A percentile compares a stretch with the other conserved stretches of the same genome.
Conservation (phyloP, 306 rosid genomes). For the Trichosanthes truncata region DNA sequence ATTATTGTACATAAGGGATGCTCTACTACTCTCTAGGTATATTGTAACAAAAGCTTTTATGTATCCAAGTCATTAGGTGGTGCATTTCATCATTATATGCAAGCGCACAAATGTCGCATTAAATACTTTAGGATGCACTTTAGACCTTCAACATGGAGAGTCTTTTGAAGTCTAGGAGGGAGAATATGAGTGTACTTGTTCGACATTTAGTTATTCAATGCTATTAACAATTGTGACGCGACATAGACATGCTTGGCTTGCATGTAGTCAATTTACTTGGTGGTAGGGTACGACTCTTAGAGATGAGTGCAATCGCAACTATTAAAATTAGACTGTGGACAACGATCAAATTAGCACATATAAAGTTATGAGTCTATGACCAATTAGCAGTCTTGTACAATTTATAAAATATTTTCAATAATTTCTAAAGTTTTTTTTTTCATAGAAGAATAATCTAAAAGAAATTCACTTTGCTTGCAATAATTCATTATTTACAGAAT, state of each 20-base stretch:
- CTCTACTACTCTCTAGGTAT: background rate
- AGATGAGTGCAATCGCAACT: background rate
- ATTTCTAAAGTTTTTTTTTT: no score
- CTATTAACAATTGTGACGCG: background rate
- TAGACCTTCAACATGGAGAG: background rate
- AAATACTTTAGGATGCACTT: background rate
- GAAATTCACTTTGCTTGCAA: background rate
- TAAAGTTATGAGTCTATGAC: background rate
- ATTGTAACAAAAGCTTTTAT: background rate
- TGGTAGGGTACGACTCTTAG: background rate
- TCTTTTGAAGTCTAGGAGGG: background rate
- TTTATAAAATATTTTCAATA: no score
- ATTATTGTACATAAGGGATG: no score
- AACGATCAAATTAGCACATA: background rate
- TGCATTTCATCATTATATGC: background rate
- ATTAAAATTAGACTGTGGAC: background rate
- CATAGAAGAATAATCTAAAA: no score
- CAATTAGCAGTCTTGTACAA: background rate
- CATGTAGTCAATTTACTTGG: background rate
- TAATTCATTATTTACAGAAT: no score
- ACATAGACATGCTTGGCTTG: background rate
- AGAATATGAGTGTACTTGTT: background rate
- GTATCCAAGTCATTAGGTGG: background rate
- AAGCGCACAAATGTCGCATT: background rate
- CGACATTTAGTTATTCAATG: background rate